Evolutionary conservation across 371 early-diverging fungal genomes (phyloP).

Genomic region (Funneliformis caledonium): DNA sequence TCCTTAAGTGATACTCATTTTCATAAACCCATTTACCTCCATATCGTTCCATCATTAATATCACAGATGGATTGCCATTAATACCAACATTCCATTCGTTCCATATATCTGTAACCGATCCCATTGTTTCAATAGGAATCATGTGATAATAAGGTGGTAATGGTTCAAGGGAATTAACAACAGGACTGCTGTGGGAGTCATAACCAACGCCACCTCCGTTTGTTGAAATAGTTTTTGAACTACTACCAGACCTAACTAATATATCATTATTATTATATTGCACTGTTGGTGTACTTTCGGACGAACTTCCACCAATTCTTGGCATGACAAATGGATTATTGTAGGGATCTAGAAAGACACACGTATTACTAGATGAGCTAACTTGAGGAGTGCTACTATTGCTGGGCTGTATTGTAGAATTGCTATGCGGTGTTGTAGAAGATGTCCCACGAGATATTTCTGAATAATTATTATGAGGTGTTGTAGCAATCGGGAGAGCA

Average conservation of each 20-base stretch:
- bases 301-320: neutral
- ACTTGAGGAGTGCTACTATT: neutral
- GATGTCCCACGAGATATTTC: neutral
- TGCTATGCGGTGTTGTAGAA: neutral
- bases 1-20: neutral
- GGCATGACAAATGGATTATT: neutral
- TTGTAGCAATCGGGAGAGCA: neutral
- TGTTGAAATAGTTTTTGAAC: neutral
- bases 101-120: slow-evolving; percentile 27
- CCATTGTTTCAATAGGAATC: neutral
- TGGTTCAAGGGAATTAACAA: neutral
- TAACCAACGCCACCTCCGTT: neutral
- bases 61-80: slow-evolving; percentile 26
- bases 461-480: neutral
- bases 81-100: slow-evolving; percentile 25
- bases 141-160: slow-evolving; percentile 1
- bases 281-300: neutral
- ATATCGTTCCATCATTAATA: slow-evolving; percentile 1
- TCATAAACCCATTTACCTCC: slow-evolving; percentile 14
- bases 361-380: neutral
- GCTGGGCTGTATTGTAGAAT: neutral
- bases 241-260: neutral
- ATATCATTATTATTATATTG: neutral
- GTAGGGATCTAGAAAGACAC: neutral
- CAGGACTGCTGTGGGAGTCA: neutral